Evolutionary conservation across 2,329 filamentous ascomycete genomes (phyloP), one percentile per base, ranked within the genome.

Genomic region (Alternaria hordeiaustralica): DNA sequence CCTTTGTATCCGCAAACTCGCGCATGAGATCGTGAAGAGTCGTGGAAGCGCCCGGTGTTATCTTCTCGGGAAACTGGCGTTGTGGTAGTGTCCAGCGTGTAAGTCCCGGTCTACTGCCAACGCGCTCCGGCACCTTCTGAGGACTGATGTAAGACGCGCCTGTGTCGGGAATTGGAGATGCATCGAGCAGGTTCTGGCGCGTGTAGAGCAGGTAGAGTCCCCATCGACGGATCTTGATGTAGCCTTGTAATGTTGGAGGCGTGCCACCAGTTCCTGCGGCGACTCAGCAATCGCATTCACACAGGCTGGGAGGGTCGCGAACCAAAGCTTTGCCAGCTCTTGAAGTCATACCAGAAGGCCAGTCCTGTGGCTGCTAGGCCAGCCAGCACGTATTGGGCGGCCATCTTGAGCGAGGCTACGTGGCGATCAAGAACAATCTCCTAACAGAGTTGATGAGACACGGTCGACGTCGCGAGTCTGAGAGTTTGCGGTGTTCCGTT

Each of bases 21-120:
- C 65, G 65, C 66, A 76, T 75, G n/a, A 77, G 60, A 18, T 60
- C 64, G 23, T 68, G 63, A 8, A 76, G 64, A 10, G 57, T 63
- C 7, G 59, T 18, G 33, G 64, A 51, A 57, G 75, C 72, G 2
- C 21, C 55, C 13, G 69, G 58, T 2, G 75, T 75, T 6, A 77
- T 76, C 10, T 61, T 57, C 7, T 70, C 64, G 0, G 67, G 61
- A 5, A 65, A 50, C 55, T 78, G 75, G 21, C 75, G 75, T 56
- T 78, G 75, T 4, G 75, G 75, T 26, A 78, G 63, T 1, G 73
- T 76, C 75, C 75, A 78, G 15, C 72, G 71, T 6, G 70, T 75
- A 3, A 71, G 63, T 12, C 25, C 53, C 12, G 74, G 74, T 41
- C 71, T 66, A 21, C 28, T 20, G 9, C 73, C 74, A 4, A 56